Conservation (phyloP, 2,329 filamentous ascomycete genomes). For the Zymoseptoria tritici region DNA sequence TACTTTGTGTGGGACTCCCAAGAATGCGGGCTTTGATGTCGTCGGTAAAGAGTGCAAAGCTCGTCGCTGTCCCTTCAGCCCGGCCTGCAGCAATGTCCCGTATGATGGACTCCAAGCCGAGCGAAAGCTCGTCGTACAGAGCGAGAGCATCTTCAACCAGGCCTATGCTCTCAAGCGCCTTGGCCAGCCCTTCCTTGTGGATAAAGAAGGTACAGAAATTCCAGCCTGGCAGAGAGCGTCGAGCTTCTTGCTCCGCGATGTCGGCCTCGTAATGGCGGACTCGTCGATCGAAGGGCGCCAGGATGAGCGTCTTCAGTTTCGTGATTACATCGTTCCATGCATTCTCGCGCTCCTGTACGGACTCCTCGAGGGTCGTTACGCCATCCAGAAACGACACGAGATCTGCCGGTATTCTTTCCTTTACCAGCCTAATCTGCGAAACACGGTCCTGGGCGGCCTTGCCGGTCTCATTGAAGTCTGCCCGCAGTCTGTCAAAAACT, state of each 20-base stretch:
- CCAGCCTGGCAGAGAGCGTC: slow-evolving; percentile 84
- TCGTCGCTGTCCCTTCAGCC: slow-evolving; percentile 60
- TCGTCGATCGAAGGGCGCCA: slow-evolving; percentile 81
- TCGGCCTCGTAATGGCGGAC: slow-evolving; percentile 96
- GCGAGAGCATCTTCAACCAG: slow-evolving; percentile 91
- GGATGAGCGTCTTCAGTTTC: slow-evolving; percentile 79
- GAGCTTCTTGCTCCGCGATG: slow-evolving; percentile 85
- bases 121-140: slow-evolving; percentile 87
- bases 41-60: slow-evolving; percentile 64
- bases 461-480: slow-evolving; percentile 76
- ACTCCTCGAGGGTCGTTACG: slow-evolving; percentile 55
- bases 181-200: slow-evolving; percentile 85
- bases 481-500: slow-evolving; percentile 78
- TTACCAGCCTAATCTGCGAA: slow-evolving; percentile 71
- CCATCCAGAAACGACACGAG: slow-evolving; percentile 39
- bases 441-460: slow-evolving; percentile 71
- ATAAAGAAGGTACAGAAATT: slow-evolving; percentile 99
- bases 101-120: slow-evolving; percentile 76
- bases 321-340: slow-evolving; percentile 78
- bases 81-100: slow-evolving; percentile 60
- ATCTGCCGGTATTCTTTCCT: slow-evolving; percentile 39
- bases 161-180: slow-evolving; percentile 92
- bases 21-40: slow-evolving; percentile 46
- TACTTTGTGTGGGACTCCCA: slow-evolving; percentile 6
- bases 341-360: slow-evolving; percentile 67